phyloP scores from a whole-genome alignment of 1,284 basidiomycete genomes.

The Trametes versicolor region DNA sequence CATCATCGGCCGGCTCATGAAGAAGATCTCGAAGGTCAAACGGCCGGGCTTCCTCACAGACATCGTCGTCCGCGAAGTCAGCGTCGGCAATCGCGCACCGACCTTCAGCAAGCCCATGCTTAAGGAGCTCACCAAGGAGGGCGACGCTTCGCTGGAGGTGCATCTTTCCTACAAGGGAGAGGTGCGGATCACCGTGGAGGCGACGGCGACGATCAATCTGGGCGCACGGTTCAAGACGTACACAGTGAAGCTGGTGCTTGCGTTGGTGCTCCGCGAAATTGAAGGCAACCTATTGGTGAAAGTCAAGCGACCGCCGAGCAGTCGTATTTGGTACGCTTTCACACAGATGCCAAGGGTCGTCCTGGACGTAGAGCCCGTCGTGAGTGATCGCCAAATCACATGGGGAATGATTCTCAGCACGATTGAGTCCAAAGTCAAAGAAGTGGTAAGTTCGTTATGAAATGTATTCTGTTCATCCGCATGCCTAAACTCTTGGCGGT shows the following conservation, averaged over 20 bases:
- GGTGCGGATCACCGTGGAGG: conserved; percentile 89
- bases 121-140: conserved; percentile 93
- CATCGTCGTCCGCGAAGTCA: conserved; percentile 88
- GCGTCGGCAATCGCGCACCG: conserved; percentile 86
- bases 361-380: conserved; percentile 90
- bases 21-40: conserved; percentile 92
- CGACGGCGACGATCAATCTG: conserved; percentile 87
- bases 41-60: conserved; percentile 89
- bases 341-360: conserved; percentile 93
- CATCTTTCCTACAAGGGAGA: conserved; percentile 88
- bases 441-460: conserved; percentile 73
- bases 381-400: conserved; percentile 91
- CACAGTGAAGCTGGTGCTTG: conserved; percentile 88
- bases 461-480: not conserved
- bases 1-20: conserved; percentile 91
- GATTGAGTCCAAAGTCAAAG: conserved; percentile 89
- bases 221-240: conserved; percentile 89
- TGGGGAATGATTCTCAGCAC: conserved; percentile 93
- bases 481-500: conserved; percentile 19
- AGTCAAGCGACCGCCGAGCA: conserved; percentile 95
- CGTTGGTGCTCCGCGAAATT: conserved; percentile 86
- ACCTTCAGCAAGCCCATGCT: conserved; percentile 96
- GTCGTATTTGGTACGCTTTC: conserved; percentile 98
- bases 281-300: conserved; percentile 93
- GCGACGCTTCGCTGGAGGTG: conserved; percentile 91